These are phyloP conservation scores for Incumbomyces lentus DNA, from an alignment of 2,329 filamentous ascomycete genomes.

Conservation along the genomic window DNA sequence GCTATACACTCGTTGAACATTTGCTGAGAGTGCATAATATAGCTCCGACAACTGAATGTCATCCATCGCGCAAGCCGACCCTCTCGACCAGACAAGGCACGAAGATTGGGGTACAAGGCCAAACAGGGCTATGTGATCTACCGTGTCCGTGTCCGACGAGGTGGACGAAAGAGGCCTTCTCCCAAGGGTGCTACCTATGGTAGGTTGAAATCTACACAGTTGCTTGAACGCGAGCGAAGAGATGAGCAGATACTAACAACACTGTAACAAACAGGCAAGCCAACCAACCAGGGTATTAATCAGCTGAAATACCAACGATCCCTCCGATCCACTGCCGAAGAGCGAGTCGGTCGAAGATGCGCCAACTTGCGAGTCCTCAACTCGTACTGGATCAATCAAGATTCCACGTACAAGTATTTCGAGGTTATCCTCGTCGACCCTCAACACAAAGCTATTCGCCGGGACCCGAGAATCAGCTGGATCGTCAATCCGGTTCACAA, in stretches of 20 bases:
- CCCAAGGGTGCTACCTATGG: constrained; percentile 98
- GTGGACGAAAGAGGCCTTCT: constrained; percentile 94
- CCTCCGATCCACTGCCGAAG: constrained; percentile 93
- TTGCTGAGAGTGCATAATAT: constrained; percentile 99
- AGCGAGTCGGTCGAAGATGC: constrained; percentile 98
- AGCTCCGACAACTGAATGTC: constrained; percentile 99
- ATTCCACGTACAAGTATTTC: constrained; percentile 99
- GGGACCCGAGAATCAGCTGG: constrained; percentile 99
- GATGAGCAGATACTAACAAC: constrained; percentile 1
- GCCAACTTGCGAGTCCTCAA: constrained; percentile 98
- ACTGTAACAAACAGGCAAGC: constrained; percentile 63
- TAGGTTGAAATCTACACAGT: constrained; percentile 39
- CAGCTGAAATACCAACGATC: constrained; percentile 99
- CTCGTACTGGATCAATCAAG: constrained; percentile 99
- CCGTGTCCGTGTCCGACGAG: constrained; percentile 94
- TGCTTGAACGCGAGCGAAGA: not conserved
- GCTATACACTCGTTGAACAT: constrained; percentile 99
- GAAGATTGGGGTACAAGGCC: constrained; percentile 99
- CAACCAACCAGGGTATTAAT: constrained; percentile 99
- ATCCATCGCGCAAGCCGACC: constrained; percentile 98
- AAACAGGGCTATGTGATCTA: constrained; percentile 99
- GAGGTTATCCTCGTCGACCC: constrained; percentile 99
- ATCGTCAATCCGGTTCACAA: constrained; percentile 99
- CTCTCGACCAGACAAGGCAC: constrained; percentile 98
- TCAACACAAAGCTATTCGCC: constrained; percentile 99